Percentiles rank a stretch among this genome's conserved stretches.
Evolutionary conservation across 768 basidiomycete species (phyloP).

Genomic region (Gymnopilus dilepis): DNA sequence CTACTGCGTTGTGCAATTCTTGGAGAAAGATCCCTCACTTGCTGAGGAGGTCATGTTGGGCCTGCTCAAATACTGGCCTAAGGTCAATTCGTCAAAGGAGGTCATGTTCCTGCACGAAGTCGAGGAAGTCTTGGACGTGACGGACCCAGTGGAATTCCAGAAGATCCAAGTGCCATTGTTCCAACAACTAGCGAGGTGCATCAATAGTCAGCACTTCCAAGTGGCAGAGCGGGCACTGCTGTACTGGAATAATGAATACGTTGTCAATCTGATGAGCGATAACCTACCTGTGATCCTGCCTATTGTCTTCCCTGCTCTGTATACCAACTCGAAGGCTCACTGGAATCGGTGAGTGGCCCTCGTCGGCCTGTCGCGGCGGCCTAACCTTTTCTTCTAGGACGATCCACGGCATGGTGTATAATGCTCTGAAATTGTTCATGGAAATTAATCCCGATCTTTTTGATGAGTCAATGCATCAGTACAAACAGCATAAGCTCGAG

Average conservation of each 20-base stretch:
- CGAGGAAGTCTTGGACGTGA: constrained; percentile 98
- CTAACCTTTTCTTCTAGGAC: constrained; percentile 60
- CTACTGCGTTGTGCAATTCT: constrained; percentile 98
- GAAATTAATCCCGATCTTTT: constrained; percentile 98
- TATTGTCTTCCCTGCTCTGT: constrained; percentile 95
- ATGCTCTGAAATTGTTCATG: constrained; percentile 98
- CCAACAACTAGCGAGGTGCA: constrained; percentile 93
- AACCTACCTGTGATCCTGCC: constrained; percentile 89
- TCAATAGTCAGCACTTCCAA: constrained; percentile 99
- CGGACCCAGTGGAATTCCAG: constrained; percentile 94
- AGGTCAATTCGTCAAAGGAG: constrained; percentile 99
- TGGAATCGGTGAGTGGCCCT: constrained; percentile 87
- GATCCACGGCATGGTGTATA: constrained; percentile 99
- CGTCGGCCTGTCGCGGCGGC: constrained; percentile 5
- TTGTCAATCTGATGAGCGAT: constrained; percentile 98
- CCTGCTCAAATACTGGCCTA: constrained; percentile 97
- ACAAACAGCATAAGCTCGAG: constrained; percentile 87
- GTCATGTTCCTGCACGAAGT: constrained; percentile 99
- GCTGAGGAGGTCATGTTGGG: constrained; percentile 97
- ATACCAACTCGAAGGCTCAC: constrained; percentile 94
- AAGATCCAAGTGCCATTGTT: constrained; percentile 95
- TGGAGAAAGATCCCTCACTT: constrained; percentile 92
- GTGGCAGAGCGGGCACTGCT: constrained; percentile 96
- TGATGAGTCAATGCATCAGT: constrained; percentile 91
- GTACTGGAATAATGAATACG: constrained; percentile 99